Evolutionary conservation across 345 rosid genomes (phyloP).

Genomic region (Trapa bicornis): DNA sequence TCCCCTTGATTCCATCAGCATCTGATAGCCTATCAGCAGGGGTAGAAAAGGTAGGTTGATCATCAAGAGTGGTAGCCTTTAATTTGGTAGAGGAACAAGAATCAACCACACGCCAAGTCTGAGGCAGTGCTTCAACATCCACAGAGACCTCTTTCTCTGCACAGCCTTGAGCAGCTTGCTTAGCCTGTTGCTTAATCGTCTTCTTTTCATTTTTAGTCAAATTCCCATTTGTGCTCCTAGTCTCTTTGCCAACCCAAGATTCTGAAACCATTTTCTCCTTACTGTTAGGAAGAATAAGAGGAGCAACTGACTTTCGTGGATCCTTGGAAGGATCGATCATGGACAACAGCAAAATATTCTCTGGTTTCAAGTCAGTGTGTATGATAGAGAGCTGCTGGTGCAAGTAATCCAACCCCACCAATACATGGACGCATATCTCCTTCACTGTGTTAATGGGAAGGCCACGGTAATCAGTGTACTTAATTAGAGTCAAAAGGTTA

Average conservation of each 20-base stretch:
- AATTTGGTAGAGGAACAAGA: conserved; percentile 15
- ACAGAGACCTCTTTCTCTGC: conserved; percentile 27
- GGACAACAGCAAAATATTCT: conserved; percentile 49
- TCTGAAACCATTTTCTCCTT: conserved; percentile 28
- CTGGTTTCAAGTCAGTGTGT: conserved; percentile 65
- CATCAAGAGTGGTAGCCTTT: conserved; percentile 22
- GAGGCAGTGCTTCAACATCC: conserved; percentile 27
- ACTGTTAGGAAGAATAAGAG: conserved; percentile 32
- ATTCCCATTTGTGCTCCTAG: conserved; percentile 33
- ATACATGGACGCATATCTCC: conserved; percentile 41
- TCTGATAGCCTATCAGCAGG: conserved; percentile 20
- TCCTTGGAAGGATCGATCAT: conserved; percentile 52
- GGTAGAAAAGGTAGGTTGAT: conserved; percentile 22
- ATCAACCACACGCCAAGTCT: conserved; percentile 24
- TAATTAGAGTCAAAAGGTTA: conserved; percentile 56
- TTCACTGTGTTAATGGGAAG: conserved; percentile 46
- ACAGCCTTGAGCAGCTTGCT: conserved; percentile 42
- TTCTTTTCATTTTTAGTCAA: conserved; percentile 46
- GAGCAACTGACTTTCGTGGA: conserved; percentile 32
- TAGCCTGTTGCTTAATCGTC: conserved; percentile 46
- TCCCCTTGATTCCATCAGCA: conserved; percentile 26
- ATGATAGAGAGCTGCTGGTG: conserved; percentile 63
- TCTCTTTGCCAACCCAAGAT: conserved; percentile 14
- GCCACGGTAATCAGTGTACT: conserved; percentile 47
- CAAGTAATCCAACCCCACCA: conserved; percentile 60